Conservation (phyloP, 495 filamentous ascomycete species). For the Umbilicaria muhlenbergii region DNA sequence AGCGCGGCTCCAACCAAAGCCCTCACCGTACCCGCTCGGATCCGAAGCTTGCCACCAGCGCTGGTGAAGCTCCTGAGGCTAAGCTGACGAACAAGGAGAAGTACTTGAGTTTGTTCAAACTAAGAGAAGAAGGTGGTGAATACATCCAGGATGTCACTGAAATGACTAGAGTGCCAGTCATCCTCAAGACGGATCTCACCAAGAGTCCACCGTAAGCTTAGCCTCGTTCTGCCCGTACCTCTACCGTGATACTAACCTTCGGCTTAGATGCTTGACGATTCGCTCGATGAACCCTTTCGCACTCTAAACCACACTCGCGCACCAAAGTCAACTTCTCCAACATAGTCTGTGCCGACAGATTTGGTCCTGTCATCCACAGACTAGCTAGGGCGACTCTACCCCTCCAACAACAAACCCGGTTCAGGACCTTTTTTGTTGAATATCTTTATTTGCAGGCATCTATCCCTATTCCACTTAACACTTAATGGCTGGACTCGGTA, state of each 20-base stretch:
- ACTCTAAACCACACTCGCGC: constrained; percentile 29
- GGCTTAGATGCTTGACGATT: constrained; percentile 78
- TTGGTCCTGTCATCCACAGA: not conserved
- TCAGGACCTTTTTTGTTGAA: not conserved
- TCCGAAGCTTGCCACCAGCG: constrained; percentile 66
- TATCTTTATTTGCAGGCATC: not conserved
- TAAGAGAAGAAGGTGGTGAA: constrained; percentile 85
- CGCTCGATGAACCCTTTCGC: constrained; percentile 95
- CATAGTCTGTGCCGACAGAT: not conserved
- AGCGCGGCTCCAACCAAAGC: constrained; percentile 44
- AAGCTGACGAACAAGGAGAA: constrained; percentile 90
- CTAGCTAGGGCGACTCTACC: not conserved
- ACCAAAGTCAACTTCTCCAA: constrained; percentile 1
- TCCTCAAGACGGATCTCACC: constrained; percentile 91
- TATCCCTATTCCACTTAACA: not conserved
- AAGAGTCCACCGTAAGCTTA: constrained; percentile 94
- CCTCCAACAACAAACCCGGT: not conserved
- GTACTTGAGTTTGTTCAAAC: constrained; percentile 75
- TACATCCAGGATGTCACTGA: constrained; percentile 97
- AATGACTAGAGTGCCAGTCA: constrained; percentile 92
- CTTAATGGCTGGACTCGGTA: not conserved
- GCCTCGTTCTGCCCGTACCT: not conserved
- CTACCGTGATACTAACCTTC: constrained; percentile 21
- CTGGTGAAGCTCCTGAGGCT: constrained; percentile 52
- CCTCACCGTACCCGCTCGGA: constrained; percentile 87